Evolutionary conservation across 1,139 yeast genomes (phyloP).

Genomic region (Suhomyces ambrosiae): DNA sequence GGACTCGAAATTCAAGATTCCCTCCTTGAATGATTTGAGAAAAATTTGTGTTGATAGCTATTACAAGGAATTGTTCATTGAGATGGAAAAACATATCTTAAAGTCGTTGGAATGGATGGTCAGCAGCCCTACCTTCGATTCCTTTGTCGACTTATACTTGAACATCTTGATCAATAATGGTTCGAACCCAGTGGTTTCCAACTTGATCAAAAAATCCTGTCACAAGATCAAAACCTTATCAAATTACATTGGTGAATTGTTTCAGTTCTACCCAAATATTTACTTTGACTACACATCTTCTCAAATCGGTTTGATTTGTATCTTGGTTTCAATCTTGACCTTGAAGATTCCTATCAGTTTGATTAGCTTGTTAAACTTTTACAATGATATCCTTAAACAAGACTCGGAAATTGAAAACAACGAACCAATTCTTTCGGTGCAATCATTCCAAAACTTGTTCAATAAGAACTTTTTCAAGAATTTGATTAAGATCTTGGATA

Average conservation of each 20-base stretch:
- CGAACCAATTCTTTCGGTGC: slow-evolving; percentile 23
- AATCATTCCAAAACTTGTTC: slow-evolving; percentile 28
- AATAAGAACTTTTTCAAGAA: slow-evolving; percentile 30
- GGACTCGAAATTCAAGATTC: slow-evolving; percentile 68
- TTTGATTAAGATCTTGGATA: slow-evolving; percentile 43
- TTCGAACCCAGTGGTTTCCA: slow-evolving; percentile 26
- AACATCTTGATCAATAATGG: slow-evolving; percentile 25
- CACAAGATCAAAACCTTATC: slow-evolving; percentile 58
- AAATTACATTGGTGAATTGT: slow-evolving; percentile 63
- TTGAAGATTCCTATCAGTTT: slow-evolving; percentile 31
- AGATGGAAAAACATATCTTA: slow-evolving; percentile 68
- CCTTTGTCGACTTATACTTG: slow-evolving; percentile 58
- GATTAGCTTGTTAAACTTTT: slow-evolving; percentile 24
- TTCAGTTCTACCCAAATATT: slow-evolving; percentile 62
- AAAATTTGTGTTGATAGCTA: slow-evolving; percentile 66
- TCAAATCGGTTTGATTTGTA: slow-evolving; percentile 51
- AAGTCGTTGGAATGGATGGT: slow-evolving; percentile 61
- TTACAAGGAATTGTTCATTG: slow-evolving; percentile 59
- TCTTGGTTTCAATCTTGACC: slow-evolving; percentile 20
- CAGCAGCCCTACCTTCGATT: slow-evolving; percentile 60
- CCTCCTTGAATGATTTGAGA: slow-evolving; percentile 56
- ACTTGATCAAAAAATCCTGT: slow-evolving; percentile 26
- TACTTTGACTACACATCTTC: slow-evolving; percentile 58
- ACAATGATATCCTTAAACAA: slow-evolving; percentile 23
- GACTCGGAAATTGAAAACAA: slow-evolving; percentile 9